These are phyloP conservation scores for Ophiosphaerella herpotricha DNA, from an alignment of 2,329 filamentous ascomycete genomes.

Conservation along the genomic window DNA sequence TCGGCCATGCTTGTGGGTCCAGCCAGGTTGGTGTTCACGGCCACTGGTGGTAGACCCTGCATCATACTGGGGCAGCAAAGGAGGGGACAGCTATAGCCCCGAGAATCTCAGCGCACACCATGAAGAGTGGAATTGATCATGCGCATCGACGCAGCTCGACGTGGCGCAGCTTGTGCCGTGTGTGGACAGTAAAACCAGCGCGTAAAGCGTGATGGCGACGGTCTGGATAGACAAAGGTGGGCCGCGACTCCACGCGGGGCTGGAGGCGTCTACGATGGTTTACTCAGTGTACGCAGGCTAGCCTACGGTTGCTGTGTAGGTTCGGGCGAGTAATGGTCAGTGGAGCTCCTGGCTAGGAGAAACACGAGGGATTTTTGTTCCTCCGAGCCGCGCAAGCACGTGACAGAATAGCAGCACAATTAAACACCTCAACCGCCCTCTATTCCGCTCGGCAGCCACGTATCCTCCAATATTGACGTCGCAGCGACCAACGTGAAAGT, in stretches of 20 bases:
- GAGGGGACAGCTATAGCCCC: slow-evolving; percentile 6
- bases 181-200: background rate
- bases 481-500: slow-evolving; percentile 24
- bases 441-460: slow-evolving; percentile 6
- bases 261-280: too few species aligned
- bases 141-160: slow-evolving; percentile 8
- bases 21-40: background rate
- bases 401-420: slow-evolving; percentile 8
- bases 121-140: background rate
- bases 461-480: slow-evolving; percentile 26
- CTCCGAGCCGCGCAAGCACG: slow-evolving; percentile 19
- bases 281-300: too few species aligned
- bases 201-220: background rate
- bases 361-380: background rate
- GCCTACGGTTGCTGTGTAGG: too few species aligned
- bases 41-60: slow-evolving; percentile 9
- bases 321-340: too few species aligned
- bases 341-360: background rate
- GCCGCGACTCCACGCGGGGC: background rate
- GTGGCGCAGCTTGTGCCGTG: too few species aligned
- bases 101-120: slow-evolving; percentile 19
- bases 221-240: background rate
- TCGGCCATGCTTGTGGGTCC: background rate
- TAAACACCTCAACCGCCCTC: background rate
- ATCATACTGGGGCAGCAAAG: slow-evolving; percentile 3